Percentiles rank a stretch among this genome's conserved stretches.
Evolutionary conservation across 2,329 filamentous ascomycete genomes (phyloP).

Genomic region (Dactylellina leptospora): DNA sequence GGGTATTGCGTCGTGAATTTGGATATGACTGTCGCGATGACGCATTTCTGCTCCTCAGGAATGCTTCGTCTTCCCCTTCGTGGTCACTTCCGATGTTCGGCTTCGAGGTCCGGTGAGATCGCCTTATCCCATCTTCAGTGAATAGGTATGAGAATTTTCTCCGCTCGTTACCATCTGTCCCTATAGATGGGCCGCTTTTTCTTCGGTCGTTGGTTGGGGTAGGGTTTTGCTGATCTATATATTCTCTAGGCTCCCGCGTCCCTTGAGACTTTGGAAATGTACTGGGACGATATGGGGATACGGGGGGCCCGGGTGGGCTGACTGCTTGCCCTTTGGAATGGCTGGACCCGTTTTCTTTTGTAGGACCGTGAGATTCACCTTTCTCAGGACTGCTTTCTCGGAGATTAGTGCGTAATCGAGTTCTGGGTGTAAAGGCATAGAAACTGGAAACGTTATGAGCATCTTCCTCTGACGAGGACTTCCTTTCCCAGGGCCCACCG

Average conservation of each 20-base stretch:
- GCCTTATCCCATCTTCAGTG: slow-evolving; percentile 42
- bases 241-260: slow-evolving; percentile 18
- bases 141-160: slow-evolving; percentile 49
- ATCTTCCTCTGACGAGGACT: slow-evolving; percentile 47
- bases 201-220: slow-evolving; percentile 22
- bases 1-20: slow-evolving; percentile 36
- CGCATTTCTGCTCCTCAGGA: slow-evolving; percentile 15
- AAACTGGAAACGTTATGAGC: slow-evolving; percentile 28
- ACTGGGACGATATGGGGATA: slow-evolving; percentile 30
- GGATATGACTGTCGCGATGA: slow-evolving; percentile 37
- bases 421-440: slow-evolving; percentile 45
- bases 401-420: slow-evolving; percentile 35
- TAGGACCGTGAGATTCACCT: slow-evolving; percentile 1
- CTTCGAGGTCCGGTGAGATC: slow-evolving; percentile 26
- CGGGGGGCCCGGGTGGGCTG: slow-evolving; percentile 17
- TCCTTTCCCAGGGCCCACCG: slow-evolving; percentile 32
- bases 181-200: slow-evolving; percentile 28
- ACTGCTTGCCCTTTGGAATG: slow-evolving; percentile 4
- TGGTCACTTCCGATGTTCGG: slow-evolving; percentile 32
- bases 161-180: slow-evolving; percentile 34
- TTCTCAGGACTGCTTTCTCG: slow-evolving; percentile 41
- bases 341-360: slow-evolving; percentile 3
- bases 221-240: slow-evolving; percentile 9
- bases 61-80: slow-evolving; percentile 35
- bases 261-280: slow-evolving; percentile 21